Evolutionary conservation across 495 filamentous ascomycete species (phyloP).

Genomic region (Haplographium delicatum): DNA sequence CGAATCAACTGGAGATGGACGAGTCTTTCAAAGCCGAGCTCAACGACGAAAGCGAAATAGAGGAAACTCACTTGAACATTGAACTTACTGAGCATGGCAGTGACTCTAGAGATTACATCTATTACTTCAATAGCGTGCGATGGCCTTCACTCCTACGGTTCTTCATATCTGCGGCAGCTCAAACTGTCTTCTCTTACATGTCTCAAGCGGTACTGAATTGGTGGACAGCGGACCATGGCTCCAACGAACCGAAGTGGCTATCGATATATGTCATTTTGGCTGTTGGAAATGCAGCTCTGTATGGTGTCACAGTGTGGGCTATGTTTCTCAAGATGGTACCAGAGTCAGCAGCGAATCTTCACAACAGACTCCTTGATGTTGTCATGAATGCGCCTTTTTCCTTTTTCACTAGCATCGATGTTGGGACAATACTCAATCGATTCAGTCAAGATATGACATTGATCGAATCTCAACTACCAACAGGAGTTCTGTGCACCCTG

Average conservation of each 20-base stretch:
- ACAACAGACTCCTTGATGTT: neutral
- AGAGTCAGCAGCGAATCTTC: neutral
- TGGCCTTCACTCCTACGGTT: too few species aligned
- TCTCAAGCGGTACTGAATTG: too few species aligned
- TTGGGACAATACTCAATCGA: conserved; percentile 16
- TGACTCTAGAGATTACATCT: too few species aligned
- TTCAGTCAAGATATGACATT: conserved; percentile 36
- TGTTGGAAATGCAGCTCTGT: neutral
- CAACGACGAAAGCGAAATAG: too few species aligned
- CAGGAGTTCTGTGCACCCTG: conserved; percentile 27
- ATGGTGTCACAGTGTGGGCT: neutral
- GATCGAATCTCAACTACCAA: conserved; percentile 23
- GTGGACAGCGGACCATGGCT: conserved; percentile 24
- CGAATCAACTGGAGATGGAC: too few species aligned
- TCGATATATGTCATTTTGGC: conserved; percentile 5
- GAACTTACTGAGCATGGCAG: too few species aligned
- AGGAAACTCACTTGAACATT: too few species aligned
- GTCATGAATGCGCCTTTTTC: neutral
- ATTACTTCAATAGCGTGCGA: too few species aligned
- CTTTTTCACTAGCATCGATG: neutral
- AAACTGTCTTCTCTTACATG: too few species aligned
- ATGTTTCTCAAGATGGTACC: neutral
- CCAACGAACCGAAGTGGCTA: conserved; percentile 19
- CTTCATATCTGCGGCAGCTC: too few species aligned
- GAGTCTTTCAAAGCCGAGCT: too few species aligned